These are phyloP conservation scores for Akebia trifoliata DNA, from an alignment of 164 flowering plant species.

Conservation along the genomic window DNA sequence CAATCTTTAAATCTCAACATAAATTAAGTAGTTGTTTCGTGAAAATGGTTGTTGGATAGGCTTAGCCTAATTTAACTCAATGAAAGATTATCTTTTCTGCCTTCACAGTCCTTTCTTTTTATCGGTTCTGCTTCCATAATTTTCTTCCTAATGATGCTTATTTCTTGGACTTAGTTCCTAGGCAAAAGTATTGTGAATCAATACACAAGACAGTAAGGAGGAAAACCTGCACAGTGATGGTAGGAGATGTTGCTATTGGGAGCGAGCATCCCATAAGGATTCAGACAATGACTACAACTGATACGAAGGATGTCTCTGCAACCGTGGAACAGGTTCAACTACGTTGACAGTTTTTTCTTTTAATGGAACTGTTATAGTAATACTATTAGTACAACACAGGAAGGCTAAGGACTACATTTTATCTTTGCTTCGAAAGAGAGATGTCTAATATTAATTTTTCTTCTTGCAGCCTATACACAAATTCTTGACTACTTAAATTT, in stretches of 20 bases:
- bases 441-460: too few relatives aligned
- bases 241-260: constrained; percentile 93
- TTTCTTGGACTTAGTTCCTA: constrained; percentile 57
- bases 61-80: background rate
- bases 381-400: too few relatives aligned
- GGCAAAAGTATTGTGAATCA: constrained; percentile 93
- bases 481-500: too few relatives aligned
- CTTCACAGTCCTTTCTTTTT: background rate
- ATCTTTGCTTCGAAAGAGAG: too few relatives aligned
- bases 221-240: constrained; percentile 92
- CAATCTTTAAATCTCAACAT: too few relatives aligned
- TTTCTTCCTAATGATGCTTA: constrained; percentile 12
- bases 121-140: background rate
- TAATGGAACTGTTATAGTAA: background rate
- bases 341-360: background rate
- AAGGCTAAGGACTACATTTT: too few relatives aligned
- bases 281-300: constrained; percentile 96
- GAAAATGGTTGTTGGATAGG: too few relatives aligned
- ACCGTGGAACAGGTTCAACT: constrained; percentile 80
- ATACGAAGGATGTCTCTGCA: constrained; percentile 85
- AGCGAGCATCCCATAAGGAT: constrained; percentile 94
- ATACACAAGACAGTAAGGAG: constrained; percentile 80
- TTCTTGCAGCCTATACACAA: too few relatives aligned
- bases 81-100: background rate
- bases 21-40: too few relatives aligned